Conservation (phyloP, 2,329 filamentous ascomycete genomes). For the Setomelanomma holmii region DNA sequence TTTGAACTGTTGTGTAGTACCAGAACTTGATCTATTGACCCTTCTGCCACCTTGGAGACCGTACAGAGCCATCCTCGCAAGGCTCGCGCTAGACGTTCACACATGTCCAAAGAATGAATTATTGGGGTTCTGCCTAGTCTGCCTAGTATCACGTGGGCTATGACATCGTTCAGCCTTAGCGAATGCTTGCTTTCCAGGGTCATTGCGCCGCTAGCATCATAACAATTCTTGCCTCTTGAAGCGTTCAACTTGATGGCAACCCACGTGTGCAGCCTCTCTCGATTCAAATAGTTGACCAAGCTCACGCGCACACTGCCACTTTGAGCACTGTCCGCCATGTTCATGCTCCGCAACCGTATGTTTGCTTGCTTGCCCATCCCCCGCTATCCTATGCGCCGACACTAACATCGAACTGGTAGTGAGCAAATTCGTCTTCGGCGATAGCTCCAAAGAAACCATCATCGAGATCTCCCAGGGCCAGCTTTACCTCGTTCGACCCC, state of each 20-base stretch:
- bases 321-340: conserved; percentile 41
- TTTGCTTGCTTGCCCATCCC: conserved; percentile 40
- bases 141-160: conserved; percentile 3
- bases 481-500: conserved; percentile 93
- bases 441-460: conserved; percentile 87
- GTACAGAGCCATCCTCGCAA: too few relatives aligned
- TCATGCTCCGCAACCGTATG: conserved; percentile 51
- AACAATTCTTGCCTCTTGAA: conserved; percentile 26
- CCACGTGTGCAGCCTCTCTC: conserved; percentile 19
- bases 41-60: too few relatives aligned
- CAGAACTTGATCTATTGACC: too few relatives aligned
- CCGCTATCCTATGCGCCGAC: conserved; percentile 29
- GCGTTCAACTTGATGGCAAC: conserved; percentile 19
- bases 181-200: conserved; percentile 18
- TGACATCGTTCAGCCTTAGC: conserved; percentile 12
- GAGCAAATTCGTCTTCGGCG: conserved; percentile 90
- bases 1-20: too few relatives aligned
- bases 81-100: too few relatives aligned
- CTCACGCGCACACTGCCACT: conserved; percentile 10
- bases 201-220: conserved; percentile 17
- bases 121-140: not conserved
- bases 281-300: conserved; percentile 29
- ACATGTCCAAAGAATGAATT: not conserved
- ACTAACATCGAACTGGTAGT: conserved; percentile 61
- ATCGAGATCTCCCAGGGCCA: conserved; percentile 95